Percentiles rank a stretch among this genome's conserved stretches.
These are phyloP conservation scores for Zoysia matrella DNA, from an alignment of 202 grass and related monocot genomes.

Conservation along the genomic window DNA sequence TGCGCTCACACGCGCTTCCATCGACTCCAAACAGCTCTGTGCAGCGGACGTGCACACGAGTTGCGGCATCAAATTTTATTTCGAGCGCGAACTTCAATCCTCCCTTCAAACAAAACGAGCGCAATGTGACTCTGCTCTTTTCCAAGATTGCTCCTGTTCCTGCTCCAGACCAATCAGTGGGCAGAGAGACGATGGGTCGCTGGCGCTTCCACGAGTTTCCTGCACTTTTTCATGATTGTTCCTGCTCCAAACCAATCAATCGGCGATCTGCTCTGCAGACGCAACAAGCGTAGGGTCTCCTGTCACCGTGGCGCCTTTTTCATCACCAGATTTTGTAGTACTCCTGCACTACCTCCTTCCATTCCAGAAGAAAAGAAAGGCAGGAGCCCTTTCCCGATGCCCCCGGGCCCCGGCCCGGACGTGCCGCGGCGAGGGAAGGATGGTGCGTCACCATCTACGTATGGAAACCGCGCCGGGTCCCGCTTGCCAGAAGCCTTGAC, in stretches of 20 bases:
- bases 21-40: too few species aligned
- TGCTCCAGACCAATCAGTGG: background rate
- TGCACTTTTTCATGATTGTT: slow-evolving; percentile 43
- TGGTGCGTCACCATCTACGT: background rate
- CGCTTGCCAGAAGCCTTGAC: slow-evolving; percentile 38
- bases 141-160: background rate
- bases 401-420: background rate
- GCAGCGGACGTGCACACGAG: background rate
- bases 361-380: too few species aligned
- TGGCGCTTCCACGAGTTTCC: background rate
- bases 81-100: background rate
- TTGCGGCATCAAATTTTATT: background rate
- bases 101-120: too few species aligned
- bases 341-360: too few species aligned
- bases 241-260: background rate
- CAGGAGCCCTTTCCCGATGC: too few species aligned
- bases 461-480: slow-evolving; percentile 9
- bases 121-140: too few species aligned
- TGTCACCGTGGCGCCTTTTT: slow-evolving; percentile 34
- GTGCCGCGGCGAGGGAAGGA: background rate
- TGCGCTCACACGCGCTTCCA: too few species aligned
- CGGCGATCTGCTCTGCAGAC: slow-evolving; percentile 11
- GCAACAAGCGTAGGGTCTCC: slow-evolving; percentile 29
- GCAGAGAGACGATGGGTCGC: too few species aligned
- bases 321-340: slow-evolving; percentile 18